Evolutionary conservation across 441 rosid species (phyloP), one percentile per base, ranked within the genome.

Genomic region (Adansonia madagascariensis): DNA sequence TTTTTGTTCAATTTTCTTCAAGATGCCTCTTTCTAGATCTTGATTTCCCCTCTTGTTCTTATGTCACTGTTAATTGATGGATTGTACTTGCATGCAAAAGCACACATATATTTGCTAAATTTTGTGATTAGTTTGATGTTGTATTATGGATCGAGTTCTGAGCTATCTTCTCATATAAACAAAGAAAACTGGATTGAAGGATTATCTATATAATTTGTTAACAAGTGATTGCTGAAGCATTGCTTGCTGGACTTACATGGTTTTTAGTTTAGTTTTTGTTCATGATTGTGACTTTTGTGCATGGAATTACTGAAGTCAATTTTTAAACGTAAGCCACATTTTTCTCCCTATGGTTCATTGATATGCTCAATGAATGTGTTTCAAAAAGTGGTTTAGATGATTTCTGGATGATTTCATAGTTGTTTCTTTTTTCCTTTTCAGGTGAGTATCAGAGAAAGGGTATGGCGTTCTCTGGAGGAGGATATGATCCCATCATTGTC

Each of bases 391-490:
- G 61, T 12, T 83, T 71, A 17, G 18, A 52, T 82, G 44, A 59
- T 50, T 69, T 75, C 65, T 77, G 66, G 77, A 64, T 80, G 63
- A 53, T 53, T 4, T 12, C 31, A 10, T 6, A 17, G 22, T 31
- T 69, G 46, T 73, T 74, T 52, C 61, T 75, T 62, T 80, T 35
- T 70, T 75, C 27, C 65, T 27, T 52, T 77, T 20, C 89, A 97
- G 98, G 89, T 89, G 61, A 85, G 83, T 84, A 92, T 94, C 64
- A 87, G 67, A 81, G 98, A 97, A 84, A 90, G 86, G 80, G 43
- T 92, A 79, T 97, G 99, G 99, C 84, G 55, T 63, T 92, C 94
- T 64, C 84, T 97, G 71, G 99, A 97, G 91, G 98, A 93, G 83
- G 98, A 93, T 71, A 84, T 96, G 80, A 81, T 92, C 79, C 99